Evolutionary conservation across 352 stramenopile genomes (phyloP), one percentile per base, ranked within the genome.

Genomic region (Phytophthora hybrid): DNA sequence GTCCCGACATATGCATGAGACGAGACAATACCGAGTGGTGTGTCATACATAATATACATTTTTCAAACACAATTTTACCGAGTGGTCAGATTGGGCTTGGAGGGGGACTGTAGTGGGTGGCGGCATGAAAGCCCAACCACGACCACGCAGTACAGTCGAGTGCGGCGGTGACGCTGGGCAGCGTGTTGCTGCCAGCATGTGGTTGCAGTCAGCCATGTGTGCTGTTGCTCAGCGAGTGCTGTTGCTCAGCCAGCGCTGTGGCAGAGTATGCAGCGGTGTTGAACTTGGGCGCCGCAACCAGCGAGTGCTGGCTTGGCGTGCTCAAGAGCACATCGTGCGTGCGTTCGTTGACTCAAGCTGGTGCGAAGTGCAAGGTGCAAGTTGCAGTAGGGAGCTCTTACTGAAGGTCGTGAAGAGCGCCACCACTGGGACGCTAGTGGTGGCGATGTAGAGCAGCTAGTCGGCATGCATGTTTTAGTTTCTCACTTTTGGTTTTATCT

Each of bases 41-140:
- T 44, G 23, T 67, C 13, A 59, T 31, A 31, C 26, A 47, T 29
- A 63, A 63, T 69, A 57, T 21, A 57, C 47, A 19, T 62, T 51
- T 1, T 32, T 19, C 21, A 54, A 62, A 52, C 0, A 26, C 19
- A 26, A 55, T 57, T 69, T 62, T 18, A 39, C 62, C 21, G 41
- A 51, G 62, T 69, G 63, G 29, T 63, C 46, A 59, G 19, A 63
- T 64, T 71, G 46, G n/a, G n/a, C 46, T 70, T 70, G 63, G 49
- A 59, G 46, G 63, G 41, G 23, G 47, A 64, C 41, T 71, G 79
- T 78, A 59, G 74, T 67, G 29, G 57, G 63, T 67, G 10, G 26
- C 8, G 41, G 49, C 37, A 29, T 63, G 16, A 71, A 62, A 58
- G 26, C 26, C 41, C 63, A 63, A 58, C 54, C 44, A 63, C 18